Base-by-base conservation (phyloP, 345 rosid species). In the Citrus cavaleriei region DNA sequence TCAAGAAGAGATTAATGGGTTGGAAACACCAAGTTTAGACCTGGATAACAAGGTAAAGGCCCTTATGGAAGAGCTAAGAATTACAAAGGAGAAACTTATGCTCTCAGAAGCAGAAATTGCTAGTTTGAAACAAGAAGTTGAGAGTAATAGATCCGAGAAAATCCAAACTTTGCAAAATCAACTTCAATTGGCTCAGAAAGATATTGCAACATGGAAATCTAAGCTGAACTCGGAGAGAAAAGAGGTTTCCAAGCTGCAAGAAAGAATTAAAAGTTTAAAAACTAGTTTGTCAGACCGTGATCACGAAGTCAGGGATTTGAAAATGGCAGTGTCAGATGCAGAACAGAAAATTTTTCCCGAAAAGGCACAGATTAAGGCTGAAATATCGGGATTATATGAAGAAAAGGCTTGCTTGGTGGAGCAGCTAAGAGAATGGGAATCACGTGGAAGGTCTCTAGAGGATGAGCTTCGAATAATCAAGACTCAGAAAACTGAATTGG, bases 211-310 rank as follows among this genome's bases (percentile, higher is more conserved):
- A 2, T 85, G 89, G 84, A 88, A 81, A 81, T 76, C 89, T 79
- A 91, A 87, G 85, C 85, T 86, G 66, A 86, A 84, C 54, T 66
- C 82, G 1, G 89, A 92, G 85, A 92, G 79, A 83, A 87, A 74
- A 74, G 91, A 88, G 79, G 90, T 86, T 4, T 34, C 82, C 55
- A 93, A 88, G 83, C 80, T 96, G 79, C 91, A 85, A 68, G 95
- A 89, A 80, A 90, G 89, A 65, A 79, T 87, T 40, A 46, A 79
- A 19, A 81, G 83, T 85, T 83, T 89, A 68, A 87, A 90, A 81
- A 86, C 76, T 35, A 93, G 92, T 80, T 82, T 94, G 79, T 88
- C 90, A 14, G 93, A 88, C 78, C 88, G 91, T 73, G 98, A 92
- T 86, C 78, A 81, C 22, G 98, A 96, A 83, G 75, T 92, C 76